These are phyloP conservation scores for Thymus mandschuricus DNA, from an alignment of 257 asterid genomes.

Conservation along the genomic window DNA sequence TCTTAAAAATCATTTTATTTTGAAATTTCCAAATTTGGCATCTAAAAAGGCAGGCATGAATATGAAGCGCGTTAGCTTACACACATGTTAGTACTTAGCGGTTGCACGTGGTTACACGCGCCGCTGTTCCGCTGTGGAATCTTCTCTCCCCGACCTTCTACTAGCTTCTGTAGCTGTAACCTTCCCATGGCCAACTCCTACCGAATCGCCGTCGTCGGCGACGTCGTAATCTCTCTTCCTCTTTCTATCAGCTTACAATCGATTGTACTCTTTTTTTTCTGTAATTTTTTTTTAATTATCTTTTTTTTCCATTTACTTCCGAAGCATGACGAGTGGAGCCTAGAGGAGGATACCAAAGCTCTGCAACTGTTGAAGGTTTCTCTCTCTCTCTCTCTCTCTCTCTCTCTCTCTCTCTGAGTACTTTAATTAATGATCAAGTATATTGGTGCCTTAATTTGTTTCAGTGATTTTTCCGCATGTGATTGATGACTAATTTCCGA, in stretches of 20 bases:
- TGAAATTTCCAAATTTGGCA: constrained; percentile 9
- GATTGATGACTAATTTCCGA: neutral
- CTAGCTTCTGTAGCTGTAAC: constrained; percentile 26
- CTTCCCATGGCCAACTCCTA: constrained; percentile 53
- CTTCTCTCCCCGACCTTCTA: constrained; percentile 38
- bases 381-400: no score
- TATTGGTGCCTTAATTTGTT: constrained; percentile 19
- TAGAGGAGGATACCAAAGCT: constrained; percentile 84
- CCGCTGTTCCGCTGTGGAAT: constrained; percentile 39
- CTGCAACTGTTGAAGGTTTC: constrained; percentile 75
- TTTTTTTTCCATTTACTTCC: neutral
- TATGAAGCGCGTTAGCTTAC: neutral
- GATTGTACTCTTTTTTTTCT: neutral
- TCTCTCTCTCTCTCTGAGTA: constrained; percentile 17
- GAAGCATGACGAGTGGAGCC: constrained; percentile 94
- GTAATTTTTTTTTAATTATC: neutral
- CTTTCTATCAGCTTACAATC: constrained; percentile 7
- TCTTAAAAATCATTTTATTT: no score
- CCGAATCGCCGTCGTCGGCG: constrained; percentile 90
- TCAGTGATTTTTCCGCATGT: constrained; percentile 1
- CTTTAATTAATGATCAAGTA: neutral
- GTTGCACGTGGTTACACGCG: constrained; percentile 60
- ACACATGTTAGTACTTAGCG: constrained; percentile 38
- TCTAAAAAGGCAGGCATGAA: constrained; percentile 13
- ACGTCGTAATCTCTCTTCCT: constrained; percentile 59